Percentiles rank a stretch among this genome's conserved stretches.
Evolutionary conservation across 257 asterid genomes (phyloP).

Genomic region (Gynochthodes officinalis): DNA sequence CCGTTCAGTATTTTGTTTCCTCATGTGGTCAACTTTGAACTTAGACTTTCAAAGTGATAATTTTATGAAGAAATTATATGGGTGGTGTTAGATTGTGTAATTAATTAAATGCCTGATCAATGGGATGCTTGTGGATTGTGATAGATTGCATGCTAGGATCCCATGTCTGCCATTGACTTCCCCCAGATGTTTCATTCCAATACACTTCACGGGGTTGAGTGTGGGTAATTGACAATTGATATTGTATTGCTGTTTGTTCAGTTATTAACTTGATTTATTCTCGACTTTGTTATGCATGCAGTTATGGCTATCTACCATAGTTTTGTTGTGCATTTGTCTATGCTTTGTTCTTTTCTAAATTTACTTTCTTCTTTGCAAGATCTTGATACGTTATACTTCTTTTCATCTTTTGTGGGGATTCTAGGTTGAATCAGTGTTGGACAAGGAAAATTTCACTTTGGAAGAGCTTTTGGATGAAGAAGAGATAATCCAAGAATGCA

Average conservation of each 20-base stretch:
- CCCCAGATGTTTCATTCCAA: not conserved
- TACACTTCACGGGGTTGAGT: not conserved
- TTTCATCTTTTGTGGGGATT: not conserved
- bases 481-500: slow-evolving; percentile 99
- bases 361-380: not conserved
- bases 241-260: not conserved
- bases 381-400: not conserved
- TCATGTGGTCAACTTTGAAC: not conserved
- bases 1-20: not conserved
- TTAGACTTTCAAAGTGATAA: not conserved
- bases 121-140: not conserved
- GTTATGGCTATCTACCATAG: not conserved
- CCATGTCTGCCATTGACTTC: not conserved
- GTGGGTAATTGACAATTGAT: not conserved
- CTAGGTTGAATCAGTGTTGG: slow-evolving; percentile 93
- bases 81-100: not conserved
- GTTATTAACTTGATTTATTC: not conserved
- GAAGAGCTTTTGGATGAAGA: slow-evolving; percentile 99
- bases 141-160: not conserved
- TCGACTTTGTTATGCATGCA: no score
- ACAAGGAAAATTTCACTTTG: slow-evolving; percentile 79
- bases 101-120: not conserved
- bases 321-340: not conserved
- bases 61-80: not conserved
- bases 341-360: not conserved